Evolutionary conservation across 2,329 filamentous ascomycete genomes (phyloP).

Genomic region (Orbilia ellipsospora): DNA sequence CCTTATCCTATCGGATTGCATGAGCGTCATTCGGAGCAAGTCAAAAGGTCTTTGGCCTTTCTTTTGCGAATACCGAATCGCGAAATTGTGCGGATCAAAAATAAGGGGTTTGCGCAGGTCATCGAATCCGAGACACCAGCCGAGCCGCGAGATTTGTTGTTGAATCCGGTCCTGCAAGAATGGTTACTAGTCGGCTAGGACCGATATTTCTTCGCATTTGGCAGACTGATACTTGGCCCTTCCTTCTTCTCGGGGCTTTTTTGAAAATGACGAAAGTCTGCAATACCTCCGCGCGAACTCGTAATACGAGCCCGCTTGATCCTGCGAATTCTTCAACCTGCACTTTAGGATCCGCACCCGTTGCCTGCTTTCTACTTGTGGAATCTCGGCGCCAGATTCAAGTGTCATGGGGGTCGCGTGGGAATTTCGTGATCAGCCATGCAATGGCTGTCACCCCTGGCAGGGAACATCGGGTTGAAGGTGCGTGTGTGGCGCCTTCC

Average conservation of each 20-base stretch:
- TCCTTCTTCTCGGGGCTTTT: no score
- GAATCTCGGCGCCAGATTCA: neutral
- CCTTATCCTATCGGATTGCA: conserved; percentile 17
- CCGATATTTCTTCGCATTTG: no score
- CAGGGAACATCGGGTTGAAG: conserved; percentile 4
- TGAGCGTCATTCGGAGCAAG: neutral
- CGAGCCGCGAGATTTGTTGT: neutral
- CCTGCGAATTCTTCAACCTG: no score
- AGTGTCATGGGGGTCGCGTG: conserved; percentile 52
- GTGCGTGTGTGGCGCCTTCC: conserved; percentile 7
- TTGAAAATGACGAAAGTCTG: no score
- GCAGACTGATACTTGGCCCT: no score
- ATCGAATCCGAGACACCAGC: conserved; percentile 2
- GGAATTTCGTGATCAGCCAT: conserved; percentile 51
- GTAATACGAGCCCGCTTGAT: no score
- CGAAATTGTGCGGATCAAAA: conserved; percentile 7
- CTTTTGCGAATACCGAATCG: neutral
- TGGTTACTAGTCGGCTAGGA: neutral
- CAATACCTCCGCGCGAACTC: no score
- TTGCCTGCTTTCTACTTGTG: neutral
- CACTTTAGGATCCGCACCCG: no score
- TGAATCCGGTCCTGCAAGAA: neutral
- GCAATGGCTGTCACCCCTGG: neutral
- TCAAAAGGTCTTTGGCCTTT: neutral
- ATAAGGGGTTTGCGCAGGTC: neutral